These are phyloP conservation scores for Penicillium sp. DNA, from an alignment of 2,329 filamentous ascomycete genomes.

Conservation along the genomic window DNA sequence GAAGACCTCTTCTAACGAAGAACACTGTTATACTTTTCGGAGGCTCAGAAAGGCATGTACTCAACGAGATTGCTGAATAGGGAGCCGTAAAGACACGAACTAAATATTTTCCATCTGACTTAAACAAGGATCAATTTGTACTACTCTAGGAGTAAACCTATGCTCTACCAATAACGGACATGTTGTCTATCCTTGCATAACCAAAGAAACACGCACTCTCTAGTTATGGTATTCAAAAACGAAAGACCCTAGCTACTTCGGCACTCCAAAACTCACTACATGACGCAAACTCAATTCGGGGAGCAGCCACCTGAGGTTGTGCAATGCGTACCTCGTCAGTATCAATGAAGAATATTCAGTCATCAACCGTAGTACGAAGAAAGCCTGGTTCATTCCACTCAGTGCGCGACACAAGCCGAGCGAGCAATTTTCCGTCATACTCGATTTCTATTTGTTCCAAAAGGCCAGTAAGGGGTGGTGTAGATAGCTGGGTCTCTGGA, in stretches of 20 bases:
- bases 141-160: too few relatives aligned
- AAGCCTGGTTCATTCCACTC: neutral
- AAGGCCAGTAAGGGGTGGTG: too few relatives aligned
- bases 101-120: too few relatives aligned
- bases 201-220: neutral
- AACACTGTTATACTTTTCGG: too few relatives aligned
- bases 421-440: neutral
- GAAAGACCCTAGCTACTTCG: neutral
- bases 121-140: too few relatives aligned
- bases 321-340: neutral
- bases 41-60: too few relatives aligned
- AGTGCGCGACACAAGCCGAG: neutral
- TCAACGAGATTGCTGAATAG: too few relatives aligned
- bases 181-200: neutral
- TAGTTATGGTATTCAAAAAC: neutral
- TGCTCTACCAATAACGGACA: neutral
- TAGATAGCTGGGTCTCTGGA: too few relatives aligned
- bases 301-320: neutral
- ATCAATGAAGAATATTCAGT: neutral
- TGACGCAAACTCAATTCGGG: neutral
- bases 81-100: too few relatives aligned
- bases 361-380: neutral
- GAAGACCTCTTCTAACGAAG: neutral
- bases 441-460: too few relatives aligned
- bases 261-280: neutral